Evolutionary conservation across 2,329 filamentous ascomycete genomes (phyloP).

Genomic region (Hymenoscyphus fraxineus): DNA sequence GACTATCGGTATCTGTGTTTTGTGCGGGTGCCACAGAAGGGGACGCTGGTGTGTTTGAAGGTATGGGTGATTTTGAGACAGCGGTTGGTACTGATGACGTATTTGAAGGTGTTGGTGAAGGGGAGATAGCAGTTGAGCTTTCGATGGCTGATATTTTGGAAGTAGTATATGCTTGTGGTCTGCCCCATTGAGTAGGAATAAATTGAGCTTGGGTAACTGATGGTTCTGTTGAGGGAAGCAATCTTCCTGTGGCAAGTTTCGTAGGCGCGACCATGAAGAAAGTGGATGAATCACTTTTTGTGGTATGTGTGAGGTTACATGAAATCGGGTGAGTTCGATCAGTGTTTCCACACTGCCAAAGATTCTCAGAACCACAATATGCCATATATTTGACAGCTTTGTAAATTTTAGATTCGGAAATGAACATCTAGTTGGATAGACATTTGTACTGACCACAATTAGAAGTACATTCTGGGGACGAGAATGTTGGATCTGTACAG

Average conservation of each 20-base stretch:
- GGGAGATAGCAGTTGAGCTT: background rate
- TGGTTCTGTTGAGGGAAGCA: background rate
- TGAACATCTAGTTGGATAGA: too few species aligned
- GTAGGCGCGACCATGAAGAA: constrained; percentile 1
- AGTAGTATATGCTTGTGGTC: background rate
- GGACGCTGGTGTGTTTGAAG: too few species aligned
- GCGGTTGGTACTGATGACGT: background rate
- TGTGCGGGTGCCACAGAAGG: background rate
- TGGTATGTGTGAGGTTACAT: background rate
- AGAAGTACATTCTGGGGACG: constrained; percentile 2
- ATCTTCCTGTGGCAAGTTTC: background rate
- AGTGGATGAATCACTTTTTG: background rate
- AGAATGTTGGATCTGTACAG: constrained; percentile 3
- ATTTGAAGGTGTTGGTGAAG: background rate
- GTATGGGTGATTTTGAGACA: too few species aligned
- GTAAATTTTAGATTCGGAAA: background rate
- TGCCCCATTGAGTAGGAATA: constrained; percentile 3
- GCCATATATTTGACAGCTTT: constrained; percentile 4
- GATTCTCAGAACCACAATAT: background rate
- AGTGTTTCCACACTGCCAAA: constrained; percentile 3
- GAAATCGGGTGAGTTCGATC: background rate
- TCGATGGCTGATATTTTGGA: background rate
- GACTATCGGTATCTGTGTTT: background rate
- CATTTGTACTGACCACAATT: background rate
- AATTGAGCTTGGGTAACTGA: background rate